phyloP scores from a whole-genome alignment of 306 rosid species.

The Gynostemma pentaphyllum region DNA sequence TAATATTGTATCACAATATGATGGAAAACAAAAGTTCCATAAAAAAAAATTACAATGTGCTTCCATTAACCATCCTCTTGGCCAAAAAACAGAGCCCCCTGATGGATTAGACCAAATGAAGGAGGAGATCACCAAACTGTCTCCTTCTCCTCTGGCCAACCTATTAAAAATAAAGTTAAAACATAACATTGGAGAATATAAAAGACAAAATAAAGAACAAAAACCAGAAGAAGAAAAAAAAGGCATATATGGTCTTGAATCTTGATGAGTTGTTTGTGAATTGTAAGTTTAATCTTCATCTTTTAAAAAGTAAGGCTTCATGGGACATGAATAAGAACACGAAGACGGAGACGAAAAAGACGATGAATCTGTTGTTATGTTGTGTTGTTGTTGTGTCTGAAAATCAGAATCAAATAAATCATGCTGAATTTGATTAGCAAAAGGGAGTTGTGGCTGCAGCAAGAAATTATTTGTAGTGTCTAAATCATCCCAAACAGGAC shows the following conservation, averaged over 20 bases:
- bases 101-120: constrained; percentile 22
- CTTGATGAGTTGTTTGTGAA: not conserved
- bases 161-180: constrained; percentile 9
- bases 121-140: constrained; percentile 74
- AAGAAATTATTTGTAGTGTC: constrained; percentile 50
- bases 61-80: constrained; percentile 23
- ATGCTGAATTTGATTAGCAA: constrained; percentile 29
- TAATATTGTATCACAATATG: not conserved
- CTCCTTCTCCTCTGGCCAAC: constrained; percentile 40
- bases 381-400: constrained; percentile 29
- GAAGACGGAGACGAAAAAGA: constrained; percentile 22
- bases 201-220: not conserved
- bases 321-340: constrained; percentile 31
- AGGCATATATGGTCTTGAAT: not conserved
- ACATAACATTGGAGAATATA: not conserved
- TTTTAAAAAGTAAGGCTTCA: constrained; percentile 45
- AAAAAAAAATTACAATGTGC: constrained; percentile 9
- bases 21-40: constrained; percentile 2
- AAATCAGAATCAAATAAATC: constrained; percentile 14
- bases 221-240: not conserved
- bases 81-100: constrained; percentile 50
- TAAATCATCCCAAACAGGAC: constrained; percentile 92
- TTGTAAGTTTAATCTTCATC: constrained; percentile 35
- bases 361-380: constrained; percentile 17
- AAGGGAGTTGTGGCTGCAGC: constrained; percentile 37